Evolutionary conservation across 2,329 filamentous ascomycete species (phyloP), one percentile per base, ranked within the genome.

Genomic region (Lasiodiplodia hormozganensis): DNA sequence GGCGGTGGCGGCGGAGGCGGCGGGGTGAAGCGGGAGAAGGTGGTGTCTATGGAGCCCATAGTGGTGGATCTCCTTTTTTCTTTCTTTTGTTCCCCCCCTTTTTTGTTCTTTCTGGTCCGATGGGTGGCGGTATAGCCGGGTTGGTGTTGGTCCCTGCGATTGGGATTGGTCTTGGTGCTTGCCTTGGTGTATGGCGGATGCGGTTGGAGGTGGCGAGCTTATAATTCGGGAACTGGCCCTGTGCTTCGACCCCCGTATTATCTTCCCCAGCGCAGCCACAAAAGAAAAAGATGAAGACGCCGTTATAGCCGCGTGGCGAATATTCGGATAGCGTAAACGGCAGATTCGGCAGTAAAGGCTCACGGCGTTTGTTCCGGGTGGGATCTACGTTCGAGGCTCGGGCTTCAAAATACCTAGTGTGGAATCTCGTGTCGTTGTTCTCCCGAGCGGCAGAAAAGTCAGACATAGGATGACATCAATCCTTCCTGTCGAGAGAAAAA

Each of bases 1-100:
- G 69, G 6, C 76, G 69, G n/a, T n/a, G n/a, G 28, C 16, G 31
- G 16, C n/a, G 18, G 5, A 12, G 54, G 34, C 31, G 14, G 31
- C 11, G 12, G 7, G 14, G 28, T 6, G 28, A 34, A 47, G 40
- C 12, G n/a, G 40, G 40, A 47, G 14, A 47, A 47, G n/a, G 31
- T 53, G 12, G 21, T 53, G 21, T 53, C 25, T 16, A 25, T 6
- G 51, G 51, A 28, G 7, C 51, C 25, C 21, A 53, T 53, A 12
- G 21, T 53, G 10, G 23, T 3, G 1, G 51, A 25, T 14, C 11
- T 3, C 11, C 14, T 28, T 8, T 28, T 16, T 11, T 28, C n/a
- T n/a, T n/a, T n/a, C 18, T 53, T 3, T 53, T 7, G 16, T 28
- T 23, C 51, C 25, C 10, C 23, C 23, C 23, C 18, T 51, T 10